Percentiles rank a stretch among this genome's conserved stretches.
phyloP scores from a whole-genome alignment of 108 stramenopile genomes.

The Nitzschia inconspicua region DNA sequence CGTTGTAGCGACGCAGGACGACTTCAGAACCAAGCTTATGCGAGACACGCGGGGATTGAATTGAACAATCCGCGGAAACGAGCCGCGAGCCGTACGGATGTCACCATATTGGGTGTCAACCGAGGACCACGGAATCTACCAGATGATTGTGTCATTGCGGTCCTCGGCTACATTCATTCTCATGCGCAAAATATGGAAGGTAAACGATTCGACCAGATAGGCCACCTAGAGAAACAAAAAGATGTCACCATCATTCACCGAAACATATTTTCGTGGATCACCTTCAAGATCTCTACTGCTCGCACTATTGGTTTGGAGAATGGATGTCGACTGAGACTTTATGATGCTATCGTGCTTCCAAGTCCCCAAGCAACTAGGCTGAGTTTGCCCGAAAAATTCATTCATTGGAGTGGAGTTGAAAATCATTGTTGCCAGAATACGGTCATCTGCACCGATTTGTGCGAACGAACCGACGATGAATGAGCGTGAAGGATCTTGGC shows the following conservation, averaged over 20 bases:
- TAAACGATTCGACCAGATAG: neutral
- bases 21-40: constrained; percentile 20
- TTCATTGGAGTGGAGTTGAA: neutral
- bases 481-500: neutral
- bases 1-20: constrained; percentile 7
- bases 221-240: neutral
- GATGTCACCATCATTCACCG: neutral
- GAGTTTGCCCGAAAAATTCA: neutral
- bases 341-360: constrained; percentile 27
- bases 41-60: neutral
- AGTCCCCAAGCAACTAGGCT: neutral
- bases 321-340: constrained; percentile 23
- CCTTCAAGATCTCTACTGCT: constrained; percentile 27
- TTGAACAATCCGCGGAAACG: constrained; percentile 33
- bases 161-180: constrained; percentile 23
- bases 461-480: constrained; percentile 18
- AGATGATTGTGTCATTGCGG: constrained; percentile 1
- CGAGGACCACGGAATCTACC: neutral
- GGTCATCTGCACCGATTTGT: constrained; percentile 34
- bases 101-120: constrained; percentile 24
- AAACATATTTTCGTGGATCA: constrained; percentile 25
- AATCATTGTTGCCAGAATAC: neutral
- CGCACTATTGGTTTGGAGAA: constrained; percentile 7
- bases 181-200: neutral
- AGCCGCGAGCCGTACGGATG: constrained; percentile 22